Conservation (phyloP, 1,139 yeast species). For the Yamadazyma blattariae region DNA sequence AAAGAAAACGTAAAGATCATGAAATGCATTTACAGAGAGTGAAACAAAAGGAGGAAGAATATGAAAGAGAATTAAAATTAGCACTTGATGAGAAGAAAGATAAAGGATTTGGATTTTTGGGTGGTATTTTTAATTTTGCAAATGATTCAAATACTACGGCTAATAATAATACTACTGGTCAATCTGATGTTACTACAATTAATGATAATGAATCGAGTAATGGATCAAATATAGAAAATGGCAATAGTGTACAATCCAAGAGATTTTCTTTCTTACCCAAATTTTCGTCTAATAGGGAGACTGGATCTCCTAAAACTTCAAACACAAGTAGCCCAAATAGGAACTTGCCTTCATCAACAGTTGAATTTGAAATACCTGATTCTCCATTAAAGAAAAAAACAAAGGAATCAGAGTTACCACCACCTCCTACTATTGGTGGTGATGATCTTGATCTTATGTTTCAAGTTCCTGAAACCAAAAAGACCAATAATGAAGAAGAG, state of each 20-base stretch:
- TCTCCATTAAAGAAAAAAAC: not conserved
- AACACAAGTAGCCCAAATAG: not conserved
- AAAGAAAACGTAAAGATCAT: constrained; percentile 40
- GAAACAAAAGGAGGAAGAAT: constrained; percentile 40
- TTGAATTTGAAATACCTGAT: constrained; percentile 1
- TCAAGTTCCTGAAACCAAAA: constrained; percentile 3
- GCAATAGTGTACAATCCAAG: no score
- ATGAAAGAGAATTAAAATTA: constrained; percentile 29
- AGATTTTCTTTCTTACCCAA: constrained; percentile 20
- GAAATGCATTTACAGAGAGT: constrained; percentile 36
- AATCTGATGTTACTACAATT: not conserved
- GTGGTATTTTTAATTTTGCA: constrained; percentile 21
- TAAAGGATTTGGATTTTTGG: constrained; percentile 26
- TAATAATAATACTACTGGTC: constrained; percentile 1
- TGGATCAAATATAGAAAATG: constrained; percentile 1
- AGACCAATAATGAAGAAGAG: not conserved
- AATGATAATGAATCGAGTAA: not conserved
- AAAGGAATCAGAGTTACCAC: no score
- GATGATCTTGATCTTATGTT: constrained; percentile 13
- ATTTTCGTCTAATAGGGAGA: constrained; percentile 4
- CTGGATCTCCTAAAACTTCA: not conserved
- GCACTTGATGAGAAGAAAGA: constrained; percentile 22
- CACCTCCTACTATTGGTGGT: constrained; percentile 5
- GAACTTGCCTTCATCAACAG: not conserved
- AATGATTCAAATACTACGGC: constrained; percentile 3